Evolutionary conservation across 306 rosid genomes (phyloP), one percentile per base, ranked within the genome.

Genomic region (Pyrus pyrifolia): DNA sequence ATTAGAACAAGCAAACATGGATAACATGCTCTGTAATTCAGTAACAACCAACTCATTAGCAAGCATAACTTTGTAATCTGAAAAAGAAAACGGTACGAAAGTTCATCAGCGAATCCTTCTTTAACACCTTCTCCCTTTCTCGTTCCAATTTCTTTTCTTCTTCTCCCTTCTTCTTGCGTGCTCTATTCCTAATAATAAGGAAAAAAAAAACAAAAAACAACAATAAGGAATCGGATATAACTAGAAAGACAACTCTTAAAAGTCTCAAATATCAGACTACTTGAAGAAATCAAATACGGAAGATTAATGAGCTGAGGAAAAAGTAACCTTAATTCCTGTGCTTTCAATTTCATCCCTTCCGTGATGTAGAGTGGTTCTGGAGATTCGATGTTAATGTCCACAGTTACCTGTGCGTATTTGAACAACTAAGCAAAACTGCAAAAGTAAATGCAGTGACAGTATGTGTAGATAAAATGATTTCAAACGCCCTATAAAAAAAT

Each of bases 121-220:
- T 42, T 42, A 42, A 23, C 74, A 94, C 98, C 98, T 87, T 92
- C 80, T 89, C 92, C 80, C 80, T 83, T 84, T 86, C 81, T 79
- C 86, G 81, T 72, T 87, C 88, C 35, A 76, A 8, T 38, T 23
- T 69, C 52, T 78, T 84, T 71, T 84, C 87, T 84, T 82, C 88
- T 44, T 70, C 81, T 60, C 79, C 87, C 70, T 55, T 85, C 60
- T 66, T 82, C 76, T 85, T 72, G 17, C 17, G 57, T 61, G 55
- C 53, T 82, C 77, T 82, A 74, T 85, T 85, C 82, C 97, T 90
- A 44, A 69, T 84, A 76, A 64, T 65, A 21, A 57, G 18, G n/a
- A 7, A 38, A 38, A 1, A 35, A 38, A 79, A 79, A 71, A 45
- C 59, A 30, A 75, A 45, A 53, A 71, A 61, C 27, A 49, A 72